These are phyloP conservation scores for Quaeritorhiza haematococci DNA, from an alignment of 371 early-diverging fungal genomes.

Conservation along the genomic window DNA sequence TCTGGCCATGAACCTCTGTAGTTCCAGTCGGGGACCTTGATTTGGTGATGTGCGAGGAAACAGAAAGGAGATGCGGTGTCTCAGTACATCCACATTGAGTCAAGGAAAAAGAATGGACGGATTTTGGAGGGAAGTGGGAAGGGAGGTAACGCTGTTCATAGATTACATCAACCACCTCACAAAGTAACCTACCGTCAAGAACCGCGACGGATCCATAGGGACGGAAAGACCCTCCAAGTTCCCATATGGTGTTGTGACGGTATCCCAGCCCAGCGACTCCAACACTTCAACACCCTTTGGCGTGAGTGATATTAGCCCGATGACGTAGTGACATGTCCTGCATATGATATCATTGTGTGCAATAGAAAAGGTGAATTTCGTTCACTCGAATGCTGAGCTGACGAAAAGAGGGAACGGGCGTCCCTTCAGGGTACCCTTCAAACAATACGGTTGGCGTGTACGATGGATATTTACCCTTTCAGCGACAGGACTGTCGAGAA, in stretches of 20 bases:
- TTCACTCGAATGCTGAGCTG: background rate
- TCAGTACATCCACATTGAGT: too few species aligned
- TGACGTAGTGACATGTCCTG: conserved; percentile 77
- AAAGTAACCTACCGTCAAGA: conserved; percentile 50
- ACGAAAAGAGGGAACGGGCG: background rate
- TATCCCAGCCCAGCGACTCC: conserved; percentile 73
- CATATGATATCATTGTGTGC: too few species aligned
- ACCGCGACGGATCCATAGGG: conserved; percentile 53
- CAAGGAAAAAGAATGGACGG: background rate
- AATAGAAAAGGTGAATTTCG: background rate
- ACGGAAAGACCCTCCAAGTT: conserved; percentile 63
- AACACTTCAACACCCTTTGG: conserved; percentile 66
- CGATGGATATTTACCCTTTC: conserved; percentile 58
- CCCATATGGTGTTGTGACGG: conserved; percentile 43
- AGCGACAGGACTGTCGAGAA: conserved; percentile 63
- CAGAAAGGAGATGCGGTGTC: too few species aligned
- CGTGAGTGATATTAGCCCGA: conserved; percentile 68
- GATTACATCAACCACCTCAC: too few species aligned
- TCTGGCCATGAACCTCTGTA: conserved; percentile 32
- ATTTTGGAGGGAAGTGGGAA: background rate
- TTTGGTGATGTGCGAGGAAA: background rate
- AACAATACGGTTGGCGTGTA: background rate
- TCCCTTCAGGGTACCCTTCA: background rate
- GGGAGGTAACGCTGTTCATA: background rate
- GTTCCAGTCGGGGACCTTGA: conserved; percentile 59